Conservation (phyloP, 2,329 filamentous ascomycete genomes). For the Setomelanomma holmii region DNA sequence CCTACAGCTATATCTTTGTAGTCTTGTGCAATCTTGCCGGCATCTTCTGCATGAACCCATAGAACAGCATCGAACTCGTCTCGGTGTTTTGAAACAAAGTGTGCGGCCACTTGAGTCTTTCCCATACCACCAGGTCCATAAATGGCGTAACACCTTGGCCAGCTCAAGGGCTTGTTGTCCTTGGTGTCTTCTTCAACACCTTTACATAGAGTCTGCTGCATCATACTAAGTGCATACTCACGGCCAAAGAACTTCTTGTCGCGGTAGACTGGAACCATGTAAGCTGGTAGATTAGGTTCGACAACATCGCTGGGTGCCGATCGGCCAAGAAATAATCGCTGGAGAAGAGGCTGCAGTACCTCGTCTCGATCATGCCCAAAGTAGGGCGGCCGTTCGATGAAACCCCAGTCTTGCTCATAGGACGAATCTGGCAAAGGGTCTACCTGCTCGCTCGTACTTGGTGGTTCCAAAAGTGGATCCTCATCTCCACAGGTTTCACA, state of each 20-base stretch:
- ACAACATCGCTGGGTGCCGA: background rate
- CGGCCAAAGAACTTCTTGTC: slow-evolving; percentile 5
- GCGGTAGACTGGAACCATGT: slow-evolving; percentile 1
- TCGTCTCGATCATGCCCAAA: background rate
- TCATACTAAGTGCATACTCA: background rate
- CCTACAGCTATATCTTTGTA: slow-evolving; percentile 7
- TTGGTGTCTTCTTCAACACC: background rate
- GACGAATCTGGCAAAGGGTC: background rate
- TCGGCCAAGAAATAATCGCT: background rate
- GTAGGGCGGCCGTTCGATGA: background rate
- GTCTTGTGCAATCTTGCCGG: slow-evolving; percentile 7
- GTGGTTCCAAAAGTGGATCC: background rate
- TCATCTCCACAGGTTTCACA: background rate
- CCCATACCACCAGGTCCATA: slow-evolving; percentile 20
- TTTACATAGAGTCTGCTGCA: background rate
- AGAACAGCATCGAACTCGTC: slow-evolving; percentile 16
- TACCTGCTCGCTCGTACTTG: background rate
- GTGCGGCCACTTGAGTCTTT: slow-evolving; percentile 18
- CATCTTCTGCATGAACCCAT: slow-evolving; percentile 14
- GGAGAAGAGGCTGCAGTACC: background rate
- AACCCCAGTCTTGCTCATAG: background rate
- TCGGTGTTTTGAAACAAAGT: slow-evolving; percentile 8
- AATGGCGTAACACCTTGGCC: slow-evolving; percentile 4
- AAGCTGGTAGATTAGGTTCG: slow-evolving; percentile 4
- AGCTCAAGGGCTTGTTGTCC: background rate